Conservation (phyloP, 257 asterid species). For the Asclepias syriaca region DNA sequence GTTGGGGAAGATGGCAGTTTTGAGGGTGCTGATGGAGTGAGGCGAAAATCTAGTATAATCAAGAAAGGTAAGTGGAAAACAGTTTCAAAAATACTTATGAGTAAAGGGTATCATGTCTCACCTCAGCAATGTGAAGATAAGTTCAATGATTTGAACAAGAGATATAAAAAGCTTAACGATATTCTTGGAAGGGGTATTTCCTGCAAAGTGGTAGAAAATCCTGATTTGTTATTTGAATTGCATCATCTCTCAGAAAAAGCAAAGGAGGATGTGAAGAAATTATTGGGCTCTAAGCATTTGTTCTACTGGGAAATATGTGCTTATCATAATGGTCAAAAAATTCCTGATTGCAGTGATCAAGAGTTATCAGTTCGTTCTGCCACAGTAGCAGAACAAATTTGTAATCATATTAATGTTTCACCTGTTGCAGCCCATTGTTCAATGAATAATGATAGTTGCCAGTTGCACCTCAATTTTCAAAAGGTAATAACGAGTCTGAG, state of each 20-base stretch:
- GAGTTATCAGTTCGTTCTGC: conserved; percentile 18
- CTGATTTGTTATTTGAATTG: conserved; percentile 38
- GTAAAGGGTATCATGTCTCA: conserved; percentile 48
- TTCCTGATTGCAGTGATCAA: conserved; percentile 31
- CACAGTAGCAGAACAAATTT: conserved; percentile 12
- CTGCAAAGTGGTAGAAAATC: conserved; percentile 52
- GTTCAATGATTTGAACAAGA: conserved; percentile 49
- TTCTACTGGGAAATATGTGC: conserved; percentile 59
- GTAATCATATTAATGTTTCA: conserved; percentile 4
- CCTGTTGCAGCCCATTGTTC: conserved; percentile 8
- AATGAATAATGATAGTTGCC: conserved; percentile 13
- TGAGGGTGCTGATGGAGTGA: conserved; percentile 29
- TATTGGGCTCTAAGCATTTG: conserved; percentile 54
- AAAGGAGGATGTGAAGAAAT: conserved; percentile 46
- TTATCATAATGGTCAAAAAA: conserved; percentile 47
- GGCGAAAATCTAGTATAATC: conserved; percentile 31
- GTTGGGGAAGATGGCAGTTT: conserved; percentile 43
- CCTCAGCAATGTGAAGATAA: conserved; percentile 69
- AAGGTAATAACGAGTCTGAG: conserved; percentile 17
- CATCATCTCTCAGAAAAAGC: conserved; percentile 40
- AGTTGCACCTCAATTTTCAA: conserved; percentile 16
- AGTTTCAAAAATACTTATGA: conserved; percentile 45
- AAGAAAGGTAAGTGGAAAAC: conserved; percentile 65
- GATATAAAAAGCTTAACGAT: conserved; percentile 56
- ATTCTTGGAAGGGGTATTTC: conserved; percentile 52